phyloP scores from a whole-genome alignment of 177 flowering plant genomes.

The Vitis hybrid region DNA sequence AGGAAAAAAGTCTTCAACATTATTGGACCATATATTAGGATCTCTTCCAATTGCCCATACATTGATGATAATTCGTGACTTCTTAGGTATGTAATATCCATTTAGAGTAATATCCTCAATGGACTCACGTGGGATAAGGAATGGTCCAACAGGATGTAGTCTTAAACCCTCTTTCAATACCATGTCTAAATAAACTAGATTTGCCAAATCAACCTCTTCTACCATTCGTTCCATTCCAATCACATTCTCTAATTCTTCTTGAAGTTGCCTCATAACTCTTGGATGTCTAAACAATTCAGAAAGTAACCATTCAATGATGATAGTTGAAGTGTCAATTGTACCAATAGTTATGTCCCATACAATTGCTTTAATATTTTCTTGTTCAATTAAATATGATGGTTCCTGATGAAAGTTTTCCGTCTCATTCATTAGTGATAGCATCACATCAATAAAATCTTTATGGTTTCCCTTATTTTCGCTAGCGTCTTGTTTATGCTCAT shows the following conservation, averaged over 20 bases:
- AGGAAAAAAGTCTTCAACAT: conserved; percentile 14
- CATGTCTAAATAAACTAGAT: too few relatives aligned
- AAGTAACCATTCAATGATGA: background rate
- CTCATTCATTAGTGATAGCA: conserved; percentile 3
- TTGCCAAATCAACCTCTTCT: conserved; percentile 1
- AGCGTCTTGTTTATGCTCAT: conserved; percentile 12
- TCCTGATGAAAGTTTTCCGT: background rate
- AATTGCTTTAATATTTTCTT: background rate
- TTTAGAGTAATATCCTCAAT: background rate
- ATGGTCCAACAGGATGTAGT: background rate
- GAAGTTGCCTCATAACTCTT: background rate
- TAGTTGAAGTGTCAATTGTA: background rate
- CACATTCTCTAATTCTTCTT: conserved; percentile 11
- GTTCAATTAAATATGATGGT: background rate
- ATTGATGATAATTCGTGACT: too few relatives aligned
- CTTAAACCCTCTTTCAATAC: too few relatives aligned
- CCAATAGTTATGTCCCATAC: background rate
- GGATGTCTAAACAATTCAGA: background rate
- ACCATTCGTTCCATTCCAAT: conserved; percentile 9
- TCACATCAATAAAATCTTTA: conserved; percentile 5
- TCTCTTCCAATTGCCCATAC: too few relatives aligned
- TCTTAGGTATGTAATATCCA: too few relatives aligned
- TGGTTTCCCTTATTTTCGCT: too few relatives aligned
- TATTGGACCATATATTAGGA: background rate
- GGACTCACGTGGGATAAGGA: background rate